Evolutionary conservation across 768 basidiomycete genomes (phyloP).

Genomic region (Suillus weaverae): DNA sequence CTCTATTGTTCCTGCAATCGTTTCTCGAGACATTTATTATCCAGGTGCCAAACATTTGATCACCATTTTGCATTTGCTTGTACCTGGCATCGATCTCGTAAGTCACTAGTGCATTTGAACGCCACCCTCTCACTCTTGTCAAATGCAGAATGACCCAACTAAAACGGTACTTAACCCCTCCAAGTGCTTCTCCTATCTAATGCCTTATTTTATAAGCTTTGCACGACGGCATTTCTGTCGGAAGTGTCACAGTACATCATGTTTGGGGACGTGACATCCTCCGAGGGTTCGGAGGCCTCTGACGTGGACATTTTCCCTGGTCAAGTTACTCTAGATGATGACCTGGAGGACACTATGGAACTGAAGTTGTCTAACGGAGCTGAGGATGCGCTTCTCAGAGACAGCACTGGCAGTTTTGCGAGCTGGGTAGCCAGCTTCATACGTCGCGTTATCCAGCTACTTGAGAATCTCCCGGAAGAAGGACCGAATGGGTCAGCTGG

Average conservation of each 20-base stretch:
- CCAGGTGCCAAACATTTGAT: conserved; percentile 80
- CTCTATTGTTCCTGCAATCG: conserved; percentile 76
- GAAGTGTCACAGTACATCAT: conserved; percentile 76
- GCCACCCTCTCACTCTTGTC: background rate
- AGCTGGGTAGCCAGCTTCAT: conserved; percentile 86
- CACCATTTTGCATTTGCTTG: conserved; percentile 74
- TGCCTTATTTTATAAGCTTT: conserved; percentile 45
- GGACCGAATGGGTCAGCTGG: conserved; percentile 61
- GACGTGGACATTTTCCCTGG: background rate
- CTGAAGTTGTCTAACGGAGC: conserved; percentile 52
- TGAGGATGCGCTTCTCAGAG: conserved; percentile 70
- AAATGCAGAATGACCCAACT: conserved; percentile 65
- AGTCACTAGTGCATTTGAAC: conserved; percentile 21
- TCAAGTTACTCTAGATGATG: background rate
- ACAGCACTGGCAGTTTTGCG: conserved; percentile 72
- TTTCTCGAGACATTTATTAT: conserved; percentile 78
- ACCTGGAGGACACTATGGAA: conserved; percentile 2
- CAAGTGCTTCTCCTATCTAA: conserved; percentile 1
- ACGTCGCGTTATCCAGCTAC: conserved; percentile 71
- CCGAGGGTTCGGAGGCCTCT: conserved; percentile 23
- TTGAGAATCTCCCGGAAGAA: conserved; percentile 87
- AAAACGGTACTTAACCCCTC: conserved; percentile 55
- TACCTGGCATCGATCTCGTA: conserved; percentile 87
- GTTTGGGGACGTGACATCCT: conserved; percentile 60
- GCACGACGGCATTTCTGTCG: conserved; percentile 72